Percentiles rank a stretch among this genome's conserved stretches.
phyloP scores from a whole-genome alignment of 2,329 filamentous ascomycete species.

The Chaetomium olivaceum region DNA sequence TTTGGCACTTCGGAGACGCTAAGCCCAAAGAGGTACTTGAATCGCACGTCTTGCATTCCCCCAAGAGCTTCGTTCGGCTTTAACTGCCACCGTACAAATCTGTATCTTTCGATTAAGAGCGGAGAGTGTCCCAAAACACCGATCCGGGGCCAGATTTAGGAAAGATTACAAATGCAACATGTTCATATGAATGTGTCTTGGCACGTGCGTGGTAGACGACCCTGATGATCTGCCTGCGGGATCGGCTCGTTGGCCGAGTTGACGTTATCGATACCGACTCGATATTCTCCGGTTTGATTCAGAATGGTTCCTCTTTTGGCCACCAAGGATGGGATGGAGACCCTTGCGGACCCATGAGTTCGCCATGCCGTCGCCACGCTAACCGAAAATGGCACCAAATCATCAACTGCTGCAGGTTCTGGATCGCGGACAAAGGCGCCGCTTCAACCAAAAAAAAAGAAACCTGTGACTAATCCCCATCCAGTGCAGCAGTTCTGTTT shows the following conservation, averaged over 20 bases:
- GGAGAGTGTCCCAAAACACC: neutral
- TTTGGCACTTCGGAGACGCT: conserved; percentile 1
- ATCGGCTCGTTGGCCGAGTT: neutral
- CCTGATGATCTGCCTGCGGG: neutral
- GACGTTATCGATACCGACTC: no score
- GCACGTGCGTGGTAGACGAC: no score
- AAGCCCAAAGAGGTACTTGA: conserved; percentile 24
- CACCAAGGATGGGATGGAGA: neutral
- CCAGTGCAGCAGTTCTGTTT: neutral
- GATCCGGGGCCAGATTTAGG: neutral
- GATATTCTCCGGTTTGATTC: conserved; percentile 8
- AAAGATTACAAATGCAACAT: neutral
- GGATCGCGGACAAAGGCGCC: neutral
- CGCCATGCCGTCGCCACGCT: neutral
- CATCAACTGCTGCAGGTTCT: conserved; percentile 11
- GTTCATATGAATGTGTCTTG: neutral
- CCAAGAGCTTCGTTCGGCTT: neutral
- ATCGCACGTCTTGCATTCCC: conserved; percentile 12
- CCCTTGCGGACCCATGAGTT: neutral
- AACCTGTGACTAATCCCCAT: conserved; percentile 10
- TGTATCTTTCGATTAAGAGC: no score
- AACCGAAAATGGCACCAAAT: conserved; percentile 22
- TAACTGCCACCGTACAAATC: no score
- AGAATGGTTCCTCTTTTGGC: conserved; percentile 12
- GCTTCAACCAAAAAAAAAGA: neutral